Evolutionary conservation across 257 asterid species (phyloP).

Genomic region (Solanum corneliomulleri): DNA sequence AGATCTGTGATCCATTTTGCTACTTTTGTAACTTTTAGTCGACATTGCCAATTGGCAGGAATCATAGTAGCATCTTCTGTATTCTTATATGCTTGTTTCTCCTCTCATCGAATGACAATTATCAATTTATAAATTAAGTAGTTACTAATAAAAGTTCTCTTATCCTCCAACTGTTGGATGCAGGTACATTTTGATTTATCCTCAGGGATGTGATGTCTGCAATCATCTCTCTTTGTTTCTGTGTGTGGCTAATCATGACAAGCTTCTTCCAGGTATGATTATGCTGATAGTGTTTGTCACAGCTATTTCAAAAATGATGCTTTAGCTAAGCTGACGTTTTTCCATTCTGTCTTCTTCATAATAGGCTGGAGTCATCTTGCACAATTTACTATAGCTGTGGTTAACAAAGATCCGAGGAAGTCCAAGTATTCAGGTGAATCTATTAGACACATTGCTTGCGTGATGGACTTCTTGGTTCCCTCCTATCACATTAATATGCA

Average conservation of each 20-base stretch:
- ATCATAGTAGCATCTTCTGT: not conserved
- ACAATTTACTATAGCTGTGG: conserved; percentile 87
- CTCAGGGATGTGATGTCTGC: conserved; percentile 93
- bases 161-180: conserved; percentile 18
- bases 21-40: not conserved
- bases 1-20: not conserved
- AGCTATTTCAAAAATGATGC: not conserved
- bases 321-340: not conserved
- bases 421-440: conserved; percentile 79
- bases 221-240: conserved; percentile 93
- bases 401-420: conserved; percentile 85
- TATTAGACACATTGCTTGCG: not conserved
- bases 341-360: not conserved
- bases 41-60: not conserved
- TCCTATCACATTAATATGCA: not conserved
- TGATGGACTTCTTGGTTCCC: not conserved
- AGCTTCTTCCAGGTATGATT: conserved; percentile 81
- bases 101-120: not conserved
- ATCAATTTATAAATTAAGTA: not conserved
- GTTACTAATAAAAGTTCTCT: not conserved
- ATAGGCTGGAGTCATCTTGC: conserved; percentile 98
- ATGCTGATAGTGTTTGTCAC: not conserved
- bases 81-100: not conserved
- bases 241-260: conserved; percentile 92
- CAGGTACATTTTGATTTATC: conserved; percentile 92